A percentile compares a stretch with the other conserved stretches of the same genome.
Conservation (phyloP, 202 grass and related monocot genomes). For the Carex arenaria region DNA sequence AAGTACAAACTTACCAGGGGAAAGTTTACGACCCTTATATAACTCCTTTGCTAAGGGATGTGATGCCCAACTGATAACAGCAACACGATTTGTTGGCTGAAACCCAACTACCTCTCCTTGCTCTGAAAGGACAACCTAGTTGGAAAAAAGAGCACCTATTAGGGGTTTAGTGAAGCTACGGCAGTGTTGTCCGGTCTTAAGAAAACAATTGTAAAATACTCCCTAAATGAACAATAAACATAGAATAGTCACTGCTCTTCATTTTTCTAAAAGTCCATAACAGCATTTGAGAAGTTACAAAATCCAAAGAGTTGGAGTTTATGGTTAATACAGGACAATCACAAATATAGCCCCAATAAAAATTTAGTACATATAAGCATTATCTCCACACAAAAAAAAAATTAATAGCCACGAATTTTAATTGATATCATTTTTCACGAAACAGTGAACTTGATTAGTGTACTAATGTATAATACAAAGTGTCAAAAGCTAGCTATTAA, state of each 20-base stretch:
- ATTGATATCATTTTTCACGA: not conserved
- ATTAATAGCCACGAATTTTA: not conserved
- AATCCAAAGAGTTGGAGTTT: not conserved
- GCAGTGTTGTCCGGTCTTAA: not conserved
- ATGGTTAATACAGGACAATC: not conserved
- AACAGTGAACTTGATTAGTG: not conserved
- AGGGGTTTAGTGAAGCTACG: not conserved
- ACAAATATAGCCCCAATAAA: not conserved
- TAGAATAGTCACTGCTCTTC: not conserved
- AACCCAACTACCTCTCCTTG: constrained; percentile 79
- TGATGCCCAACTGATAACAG: constrained; percentile 67
- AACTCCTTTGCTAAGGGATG: constrained; percentile 58
- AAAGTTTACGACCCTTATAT: constrained; percentile 48
- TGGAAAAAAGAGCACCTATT: not conserved
- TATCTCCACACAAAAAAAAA: not conserved
- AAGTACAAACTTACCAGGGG: constrained; percentile 44
- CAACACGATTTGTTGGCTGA: constrained; percentile 73
- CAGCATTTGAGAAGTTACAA: not conserved
- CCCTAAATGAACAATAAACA: not conserved
- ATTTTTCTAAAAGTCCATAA: not conserved
- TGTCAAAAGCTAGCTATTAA: not conserved
- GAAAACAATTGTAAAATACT: not conserved
- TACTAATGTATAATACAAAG: not conserved
- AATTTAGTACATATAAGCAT: not conserved
- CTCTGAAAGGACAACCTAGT: constrained; percentile 75